These are phyloP conservation scores for Trichophyton mentagrophytes DNA, from an alignment of 2,329 filamentous ascomycete species.

Conservation along the genomic window DNA sequence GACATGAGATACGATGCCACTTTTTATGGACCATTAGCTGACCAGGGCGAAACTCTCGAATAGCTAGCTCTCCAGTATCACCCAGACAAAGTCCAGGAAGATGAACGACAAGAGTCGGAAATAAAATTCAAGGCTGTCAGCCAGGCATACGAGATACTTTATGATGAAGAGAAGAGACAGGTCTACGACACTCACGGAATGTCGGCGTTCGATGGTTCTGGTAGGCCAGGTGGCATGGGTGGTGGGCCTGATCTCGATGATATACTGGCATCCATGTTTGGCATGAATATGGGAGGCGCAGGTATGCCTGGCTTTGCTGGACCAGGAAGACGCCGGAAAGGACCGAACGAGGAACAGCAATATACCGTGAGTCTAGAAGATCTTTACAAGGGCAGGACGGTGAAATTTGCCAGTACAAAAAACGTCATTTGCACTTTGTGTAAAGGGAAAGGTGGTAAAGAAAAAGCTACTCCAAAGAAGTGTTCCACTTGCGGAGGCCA, in stretches of 20 bases:
- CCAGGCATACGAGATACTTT: conserved; percentile 94
- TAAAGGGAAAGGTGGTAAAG: conserved; percentile 80
- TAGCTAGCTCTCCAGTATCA: conserved; percentile 79
- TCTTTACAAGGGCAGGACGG: conserved; percentile 96
- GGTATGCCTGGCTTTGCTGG: conserved; percentile 31
- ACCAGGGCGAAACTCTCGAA: not conserved
- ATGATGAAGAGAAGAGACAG: conserved; percentile 83
- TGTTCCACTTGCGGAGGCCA: conserved; percentile 77
- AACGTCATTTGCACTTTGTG: conserved; percentile 79
- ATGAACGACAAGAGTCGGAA: conserved; percentile 63
- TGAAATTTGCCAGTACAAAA: conserved; percentile 91
- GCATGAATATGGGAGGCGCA: conserved; percentile 36
- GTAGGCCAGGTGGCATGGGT: conserved; percentile 48
- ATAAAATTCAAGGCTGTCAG: conserved; percentile 84
- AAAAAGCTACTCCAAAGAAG: conserved; percentile 70
- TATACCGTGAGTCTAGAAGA: conserved; percentile 90
- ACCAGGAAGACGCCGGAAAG: conserved; percentile 41
- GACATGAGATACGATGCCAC: no score
- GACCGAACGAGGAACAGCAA: conserved; percentile 12
- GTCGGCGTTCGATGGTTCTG: conserved; percentile 77
- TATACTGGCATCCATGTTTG: conserved; percentile 85
- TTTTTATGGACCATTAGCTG: not conserved
- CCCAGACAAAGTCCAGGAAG: conserved; percentile 87
- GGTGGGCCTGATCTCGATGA: conserved; percentile 69
- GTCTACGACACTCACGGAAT: conserved; percentile 92